Evolutionary conservation across 2,329 filamentous ascomycete genomes (phyloP).

Genomic region (Diaporthe batatas): DNA sequence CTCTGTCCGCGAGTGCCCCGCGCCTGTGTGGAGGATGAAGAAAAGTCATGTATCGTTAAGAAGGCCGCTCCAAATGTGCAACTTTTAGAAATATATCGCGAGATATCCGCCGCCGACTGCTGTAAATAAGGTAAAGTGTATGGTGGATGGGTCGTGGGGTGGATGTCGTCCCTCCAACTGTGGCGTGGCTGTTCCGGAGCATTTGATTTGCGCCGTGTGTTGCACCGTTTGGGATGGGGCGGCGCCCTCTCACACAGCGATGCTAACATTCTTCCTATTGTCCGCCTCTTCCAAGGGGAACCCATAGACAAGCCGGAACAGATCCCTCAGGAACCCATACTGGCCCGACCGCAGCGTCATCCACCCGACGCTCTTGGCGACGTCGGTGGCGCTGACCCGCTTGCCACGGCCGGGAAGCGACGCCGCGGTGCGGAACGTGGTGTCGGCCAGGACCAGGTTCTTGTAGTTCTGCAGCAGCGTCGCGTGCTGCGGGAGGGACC

Average conservation of each 20-base stretch:
- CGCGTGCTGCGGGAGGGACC: conserved; percentile 76
- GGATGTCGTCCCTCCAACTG: background rate
- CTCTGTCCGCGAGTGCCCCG: conserved; percentile 4
- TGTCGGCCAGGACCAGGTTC: conserved; percentile 81
- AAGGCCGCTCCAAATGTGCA: conserved; percentile 31
- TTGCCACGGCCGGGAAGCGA: conserved; percentile 70
- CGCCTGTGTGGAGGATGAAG: background rate
- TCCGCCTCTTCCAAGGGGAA: conserved; percentile 85
- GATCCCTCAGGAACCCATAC: conserved; percentile 83
- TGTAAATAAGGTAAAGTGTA: background rate
- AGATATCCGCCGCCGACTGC: background rate
- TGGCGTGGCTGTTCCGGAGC: too few species aligned
- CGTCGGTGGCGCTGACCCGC: conserved; percentile 77
- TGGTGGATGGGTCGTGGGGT: background rate
- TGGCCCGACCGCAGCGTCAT: conserved; percentile 77
- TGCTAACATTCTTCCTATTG: conserved; percentile 73
- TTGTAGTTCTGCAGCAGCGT: conserved; percentile 84
- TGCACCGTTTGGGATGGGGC: too few species aligned
- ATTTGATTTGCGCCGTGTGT: too few species aligned
- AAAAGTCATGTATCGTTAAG: conserved; percentile 39
- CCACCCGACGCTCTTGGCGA: conserved; percentile 82
- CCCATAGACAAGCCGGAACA: conserved; percentile 88
- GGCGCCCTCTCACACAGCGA: conserved; percentile 60
- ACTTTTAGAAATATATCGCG: conserved; percentile 30
- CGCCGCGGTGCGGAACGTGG: conserved; percentile 69